Base-by-base conservation (phyloP, 192 early-diverging fungal species). In the Bifiguratus adelaidae region DNA sequence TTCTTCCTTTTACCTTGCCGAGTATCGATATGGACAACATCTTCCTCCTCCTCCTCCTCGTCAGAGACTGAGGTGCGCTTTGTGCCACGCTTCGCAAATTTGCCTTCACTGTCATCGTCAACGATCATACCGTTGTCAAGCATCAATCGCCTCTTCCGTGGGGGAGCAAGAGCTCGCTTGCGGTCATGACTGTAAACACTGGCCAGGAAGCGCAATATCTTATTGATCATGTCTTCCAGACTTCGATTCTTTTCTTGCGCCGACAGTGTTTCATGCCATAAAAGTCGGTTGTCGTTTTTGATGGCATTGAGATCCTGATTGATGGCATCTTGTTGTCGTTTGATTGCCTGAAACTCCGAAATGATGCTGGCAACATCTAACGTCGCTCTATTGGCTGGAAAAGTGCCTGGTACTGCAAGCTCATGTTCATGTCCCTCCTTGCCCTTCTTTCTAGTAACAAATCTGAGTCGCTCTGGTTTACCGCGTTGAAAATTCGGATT, bases 171-270 rank as follows among this genome's bases (percentile, higher is more conserved):
- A 0, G 60, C 65, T 15, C 60, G 22, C 50, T 67, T 73, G 35
- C 64, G 58, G 15, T 80, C 77, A 24, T 55, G 53, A 20, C 83
- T 73, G 61, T 89, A 93, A 26, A 96, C 79, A 0, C 85, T 78
- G 1, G 91, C 90, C 55, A 97, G 59, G 61, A 97, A 97, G 12
- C 80, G 65, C 47, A 97, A 48, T 43, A 97, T 95, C 57, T 92
- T 95, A 66, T 95, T 86, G 32, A 97, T 95, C 0, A 82, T 90
- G 8, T 81, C 80, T 61, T 96, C 91, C 55, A 96, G 92, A 28
- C 81, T 66, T 30, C 81, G 80, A 61, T 92, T 83, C 16, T 82
- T 73, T 35, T 90, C 83, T 22, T 87, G 75, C 11, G 88, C 69
- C 0, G 67, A 56, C 0, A 80, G 54, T 0, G 85, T 80, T 52